phyloP scores from a whole-genome alignment of 305 asterid species.

The Fraxinus floribunda region DNA sequence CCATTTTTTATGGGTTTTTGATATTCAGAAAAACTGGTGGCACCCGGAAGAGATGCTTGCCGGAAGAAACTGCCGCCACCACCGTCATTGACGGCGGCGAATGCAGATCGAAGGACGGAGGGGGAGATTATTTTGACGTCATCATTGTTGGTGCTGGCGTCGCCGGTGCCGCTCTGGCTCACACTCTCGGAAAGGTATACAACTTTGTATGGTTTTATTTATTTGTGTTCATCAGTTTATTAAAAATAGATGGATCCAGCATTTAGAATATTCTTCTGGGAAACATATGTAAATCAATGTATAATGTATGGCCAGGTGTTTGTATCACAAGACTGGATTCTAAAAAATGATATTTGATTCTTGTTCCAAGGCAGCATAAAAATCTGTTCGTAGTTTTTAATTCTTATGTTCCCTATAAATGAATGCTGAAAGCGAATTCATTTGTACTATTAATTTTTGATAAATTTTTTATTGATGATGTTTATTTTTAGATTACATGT shows the following conservation, averaged over 20 bases:
- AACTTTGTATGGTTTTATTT: background rate
- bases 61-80: conserved; percentile 24
- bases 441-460: background rate
- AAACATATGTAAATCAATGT: background rate
- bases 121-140: conserved; percentile 39
- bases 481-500: background rate
- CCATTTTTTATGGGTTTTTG: conserved; percentile 25
- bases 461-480: conserved; percentile 5
- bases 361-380: background rate
- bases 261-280: background rate
- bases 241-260: background rate
- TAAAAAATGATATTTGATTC: background rate
- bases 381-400: background rate
- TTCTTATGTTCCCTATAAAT: background rate
- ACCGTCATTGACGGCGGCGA: conserved; percentile 45
- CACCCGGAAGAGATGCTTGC: conserved; percentile 19
- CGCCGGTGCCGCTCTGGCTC: conserved; percentile 94
- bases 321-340: background rate
- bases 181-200: conserved; percentile 82
- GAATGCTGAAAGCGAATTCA: background rate
- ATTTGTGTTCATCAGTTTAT: background rate
- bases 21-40: conserved; percentile 16
- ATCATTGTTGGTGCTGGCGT: conserved; percentile 87
- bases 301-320: background rate
- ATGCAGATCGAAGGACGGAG: conserved; percentile 42